Conservation (phyloP, 2,329 filamentous ascomycete genomes). For the Alternaria ethzedia region DNA sequence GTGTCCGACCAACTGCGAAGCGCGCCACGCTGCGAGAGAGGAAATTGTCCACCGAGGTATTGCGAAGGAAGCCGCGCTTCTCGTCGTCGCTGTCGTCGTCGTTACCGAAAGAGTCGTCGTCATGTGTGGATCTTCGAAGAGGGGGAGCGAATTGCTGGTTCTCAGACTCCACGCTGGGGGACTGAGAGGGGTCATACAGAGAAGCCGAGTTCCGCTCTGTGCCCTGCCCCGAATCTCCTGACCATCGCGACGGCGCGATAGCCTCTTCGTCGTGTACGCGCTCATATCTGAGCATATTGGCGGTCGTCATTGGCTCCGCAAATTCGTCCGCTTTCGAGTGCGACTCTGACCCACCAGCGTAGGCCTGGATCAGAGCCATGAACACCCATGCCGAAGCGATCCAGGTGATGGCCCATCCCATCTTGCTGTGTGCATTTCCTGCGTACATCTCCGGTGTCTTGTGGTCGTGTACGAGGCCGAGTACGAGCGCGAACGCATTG, state of each 20-base stretch:
- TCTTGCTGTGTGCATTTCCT: slow-evolving; percentile 85
- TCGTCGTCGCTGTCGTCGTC: slow-evolving; percentile 54
- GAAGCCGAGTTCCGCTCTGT: slow-evolving; percentile 74
- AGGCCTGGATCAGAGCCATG: slow-evolving; percentile 69
- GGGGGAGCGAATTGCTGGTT: slow-evolving; percentile 47
- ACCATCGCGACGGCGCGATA: slow-evolving; percentile 44
- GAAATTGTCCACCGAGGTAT: slow-evolving; percentile 57
- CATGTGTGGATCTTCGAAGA: slow-evolving; percentile 46
- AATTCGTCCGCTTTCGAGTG: slow-evolving; percentile 24
- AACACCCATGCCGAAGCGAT: slow-evolving; percentile 73
- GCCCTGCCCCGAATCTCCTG: slow-evolving; percentile 63
- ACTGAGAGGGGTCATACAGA: slow-evolving; percentile 68
- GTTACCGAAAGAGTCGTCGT: slow-evolving; percentile 55
- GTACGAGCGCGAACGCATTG: slow-evolving; percentile 51
- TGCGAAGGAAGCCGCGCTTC: slow-evolving; percentile 55
- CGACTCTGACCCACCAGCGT: slow-evolving; percentile 57
- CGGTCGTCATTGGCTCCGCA: slow-evolving; percentile 39
- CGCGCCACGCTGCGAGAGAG: slow-evolving; percentile 62
- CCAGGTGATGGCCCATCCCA: slow-evolving; percentile 84
- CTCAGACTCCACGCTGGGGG: slow-evolving; percentile 62
- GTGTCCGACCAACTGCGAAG: slow-evolving; percentile 61
- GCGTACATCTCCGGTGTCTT: slow-evolving; percentile 85
- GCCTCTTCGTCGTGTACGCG: slow-evolving; percentile 42
- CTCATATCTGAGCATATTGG: slow-evolving; percentile 49
- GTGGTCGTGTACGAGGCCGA: slow-evolving; percentile 68